phyloP scores from a whole-genome alignment of 768 basidiomycete species.

The Nevesoporus exiguus region DNA sequence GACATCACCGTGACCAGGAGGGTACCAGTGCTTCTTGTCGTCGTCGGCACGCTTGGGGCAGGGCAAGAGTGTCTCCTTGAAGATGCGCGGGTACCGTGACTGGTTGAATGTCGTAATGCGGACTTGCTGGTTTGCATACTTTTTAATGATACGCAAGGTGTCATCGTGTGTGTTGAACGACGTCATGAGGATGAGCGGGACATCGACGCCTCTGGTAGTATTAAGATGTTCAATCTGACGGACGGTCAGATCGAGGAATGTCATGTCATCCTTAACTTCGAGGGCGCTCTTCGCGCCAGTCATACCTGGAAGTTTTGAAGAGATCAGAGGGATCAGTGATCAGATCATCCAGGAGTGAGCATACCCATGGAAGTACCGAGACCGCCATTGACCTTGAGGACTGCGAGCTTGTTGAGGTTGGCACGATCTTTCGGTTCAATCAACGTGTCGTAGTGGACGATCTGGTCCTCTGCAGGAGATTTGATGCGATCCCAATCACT shows the following conservation, averaged over 20 bases:
- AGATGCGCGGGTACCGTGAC: constrained; percentile 71
- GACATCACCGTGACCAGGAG: constrained; percentile 73
- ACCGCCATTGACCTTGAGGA: constrained; percentile 77
- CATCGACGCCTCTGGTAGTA: constrained; percentile 56
- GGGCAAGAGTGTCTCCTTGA: constrained; percentile 64
- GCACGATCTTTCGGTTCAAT: constrained; percentile 41
- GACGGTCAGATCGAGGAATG: constrained; percentile 63
- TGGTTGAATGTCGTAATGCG: constrained; percentile 71
- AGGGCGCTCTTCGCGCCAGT: constrained; percentile 67
- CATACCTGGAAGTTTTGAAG: constrained; percentile 38
- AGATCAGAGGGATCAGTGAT: constrained; percentile 1
- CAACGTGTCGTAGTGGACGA: constrained; percentile 56
- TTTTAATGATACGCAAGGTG: constrained; percentile 74
- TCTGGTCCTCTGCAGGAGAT: constrained; percentile 60
- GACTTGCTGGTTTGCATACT: constrained; percentile 76
- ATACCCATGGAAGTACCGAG: constrained; percentile 63
- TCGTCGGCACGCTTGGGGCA: constrained; percentile 52
- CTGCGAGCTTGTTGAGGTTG: constrained; percentile 66
- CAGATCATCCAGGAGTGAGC: constrained; percentile 1
- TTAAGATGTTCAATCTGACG: constrained; percentile 70
- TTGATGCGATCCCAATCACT: constrained; percentile 48
- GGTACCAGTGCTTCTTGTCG: constrained; percentile 74
- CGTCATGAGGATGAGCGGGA: constrained; percentile 79
- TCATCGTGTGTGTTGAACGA: constrained; percentile 81
- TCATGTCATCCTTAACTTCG: constrained; percentile 72